A percentile compares a stretch with the other conserved stretches of the same genome.
Conservation (phyloP, 1,139 yeast species). For the Wickerhamomyces sp. region DNA sequence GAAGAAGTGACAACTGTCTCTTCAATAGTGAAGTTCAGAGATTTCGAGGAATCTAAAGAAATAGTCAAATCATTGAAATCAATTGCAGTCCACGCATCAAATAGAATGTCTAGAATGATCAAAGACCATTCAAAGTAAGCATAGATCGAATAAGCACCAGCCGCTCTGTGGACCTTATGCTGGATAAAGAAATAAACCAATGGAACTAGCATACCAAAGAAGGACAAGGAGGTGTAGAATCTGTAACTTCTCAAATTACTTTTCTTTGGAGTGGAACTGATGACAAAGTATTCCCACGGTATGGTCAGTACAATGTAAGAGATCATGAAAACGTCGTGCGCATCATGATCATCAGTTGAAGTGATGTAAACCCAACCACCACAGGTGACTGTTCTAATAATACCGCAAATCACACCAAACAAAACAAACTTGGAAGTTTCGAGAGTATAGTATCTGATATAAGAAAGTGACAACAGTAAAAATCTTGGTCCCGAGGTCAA, state of each 20-base stretch:
- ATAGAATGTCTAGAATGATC: slow-evolving; percentile 74
- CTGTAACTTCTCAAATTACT: slow-evolving; percentile 49
- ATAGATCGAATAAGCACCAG: slow-evolving; percentile 95
- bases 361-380: slow-evolving; percentile 99
- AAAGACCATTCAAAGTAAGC: slow-evolving; percentile 95
- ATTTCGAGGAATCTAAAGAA: slow-evolving; percentile 15
- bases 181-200: slow-evolving; percentile 85
- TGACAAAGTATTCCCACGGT: slow-evolving; percentile 80
- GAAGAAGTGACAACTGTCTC: slow-evolving; percentile 2
- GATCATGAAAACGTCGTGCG: slow-evolving; percentile 95
- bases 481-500: slow-evolving; percentile 86
- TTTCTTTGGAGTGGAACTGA: slow-evolving; percentile 47
- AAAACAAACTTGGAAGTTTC: slow-evolving; percentile 25
- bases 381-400: slow-evolving; percentile 83
- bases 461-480: slow-evolving; percentile 50
- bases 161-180: slow-evolving; percentile 78
- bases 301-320: slow-evolving; percentile 79
- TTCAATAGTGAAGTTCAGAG: slow-evolving; percentile 21
- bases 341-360: slow-evolving; percentile 94
- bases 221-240: slow-evolving; percentile 47
- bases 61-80: slow-evolving; percentile 63
- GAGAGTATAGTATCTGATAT: slow-evolving; percentile 16
- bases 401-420: slow-evolving; percentile 49
- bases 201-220: slow-evolving; percentile 72
- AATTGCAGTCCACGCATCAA: slow-evolving; percentile 71